Percentiles rank a stretch among this genome's conserved stretches.
phyloP scores from a whole-genome alignment of 2,329 filamentous ascomycete species.

The Fusarium sp. region DNA sequence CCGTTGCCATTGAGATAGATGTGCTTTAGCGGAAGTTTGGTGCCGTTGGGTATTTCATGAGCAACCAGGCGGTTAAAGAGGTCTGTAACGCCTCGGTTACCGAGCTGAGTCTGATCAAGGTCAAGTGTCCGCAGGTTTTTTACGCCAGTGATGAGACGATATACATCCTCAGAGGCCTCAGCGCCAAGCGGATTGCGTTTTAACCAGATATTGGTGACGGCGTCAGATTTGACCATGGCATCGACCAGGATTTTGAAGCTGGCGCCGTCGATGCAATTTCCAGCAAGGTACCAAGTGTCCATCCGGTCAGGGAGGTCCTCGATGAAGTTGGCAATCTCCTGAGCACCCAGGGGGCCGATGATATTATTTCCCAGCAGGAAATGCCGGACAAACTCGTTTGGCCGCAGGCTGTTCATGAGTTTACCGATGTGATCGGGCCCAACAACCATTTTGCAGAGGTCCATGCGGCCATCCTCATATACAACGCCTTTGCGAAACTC shows the following conservation, averaged over 20 bases:
- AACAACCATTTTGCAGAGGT: slow-evolving; percentile 70
- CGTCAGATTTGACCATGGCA: slow-evolving; percentile 60
- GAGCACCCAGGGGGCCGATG: slow-evolving; percentile 65
- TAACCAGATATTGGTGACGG: slow-evolving; percentile 67
- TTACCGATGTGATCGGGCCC: slow-evolving; percentile 66
- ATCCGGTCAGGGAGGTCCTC: slow-evolving; percentile 62
- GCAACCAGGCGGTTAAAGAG: slow-evolving; percentile 59
- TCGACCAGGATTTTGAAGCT: slow-evolving; percentile 61
- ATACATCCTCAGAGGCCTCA: slow-evolving; percentile 57
- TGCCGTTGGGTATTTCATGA: slow-evolving; percentile 48
- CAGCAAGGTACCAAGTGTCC: slow-evolving; percentile 70
- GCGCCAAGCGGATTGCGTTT: slow-evolving; percentile 68
- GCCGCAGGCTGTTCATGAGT: slow-evolving; percentile 65
- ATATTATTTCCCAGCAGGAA: slow-evolving; percentile 71
- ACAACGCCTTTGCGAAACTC: slow-evolving; percentile 59
- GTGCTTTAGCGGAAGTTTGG: slow-evolving; percentile 53
- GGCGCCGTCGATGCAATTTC: slow-evolving; percentile 65
- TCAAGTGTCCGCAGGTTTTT: slow-evolving; percentile 65
- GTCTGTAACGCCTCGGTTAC: slow-evolving; percentile 61
- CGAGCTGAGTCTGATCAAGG: slow-evolving; percentile 68
- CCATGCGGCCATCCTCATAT: slow-evolving; percentile 68
- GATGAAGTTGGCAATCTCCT: slow-evolving; percentile 63
- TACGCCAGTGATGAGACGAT: slow-evolving; percentile 60
- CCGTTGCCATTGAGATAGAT: slow-evolving; percentile 58
- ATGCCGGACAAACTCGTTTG: slow-evolving; percentile 64